A percentile compares a stretch with the other conserved stretches of the same genome.
These are phyloP conservation scores for Triticum aestivum DNA, from an alignment of 176 grass and related monocot species.

Conservation along the genomic window IWGSC_CS_RefSeq_v2.1 NC_057797.1:692735386-692735885, in stretches of 20 bases:
- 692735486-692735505: constrained; percentile 64
- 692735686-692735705: background rate
- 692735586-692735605: constrained; percentile 48
- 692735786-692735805: constrained; percentile 28
- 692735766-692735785: constrained; percentile 18
- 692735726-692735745: background rate
- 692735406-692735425: background rate
- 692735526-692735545: background rate
- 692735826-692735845: background rate
- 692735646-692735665: background rate
- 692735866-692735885: constrained; percentile 7
- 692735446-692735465: constrained; percentile 43
- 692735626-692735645: constrained; percentile 4
- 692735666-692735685: background rate
- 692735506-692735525: constrained; percentile 41
- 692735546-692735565: background rate
- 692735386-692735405: background rate
- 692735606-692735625: constrained; percentile 36
- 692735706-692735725: background rate
- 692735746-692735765: background rate
- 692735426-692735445: constrained; percentile 19
- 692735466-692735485: constrained; percentile 51
- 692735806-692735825: constrained; percentile 34
- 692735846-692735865: background rate
- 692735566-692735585: background rate